Conservation (phyloP, 1,284 basidiomycete species). For the Irpex lacteus region DNA sequence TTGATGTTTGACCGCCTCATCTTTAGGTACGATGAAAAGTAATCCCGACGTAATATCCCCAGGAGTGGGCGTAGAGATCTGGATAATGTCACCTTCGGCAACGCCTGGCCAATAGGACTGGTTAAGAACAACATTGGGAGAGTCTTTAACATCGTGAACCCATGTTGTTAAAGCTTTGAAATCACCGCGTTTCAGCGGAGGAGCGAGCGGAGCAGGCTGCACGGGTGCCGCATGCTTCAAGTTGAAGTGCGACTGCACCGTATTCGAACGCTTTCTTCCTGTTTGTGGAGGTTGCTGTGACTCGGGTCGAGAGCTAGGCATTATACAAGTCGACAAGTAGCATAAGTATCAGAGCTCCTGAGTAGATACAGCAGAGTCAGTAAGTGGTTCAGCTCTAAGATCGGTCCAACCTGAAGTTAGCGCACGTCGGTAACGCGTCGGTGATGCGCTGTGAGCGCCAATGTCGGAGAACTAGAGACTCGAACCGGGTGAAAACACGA, state of each 20-base stretch:
- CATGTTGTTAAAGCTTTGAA: slow-evolving; percentile 60
- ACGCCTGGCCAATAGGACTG: slow-evolving; percentile 74
- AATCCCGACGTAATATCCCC: slow-evolving; percentile 49
- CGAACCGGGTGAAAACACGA: too few species aligned
- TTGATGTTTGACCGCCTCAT: slow-evolving; percentile 55
- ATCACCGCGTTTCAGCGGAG: slow-evolving; percentile 61
- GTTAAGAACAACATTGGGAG: slow-evolving; percentile 60
- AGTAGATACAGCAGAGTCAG: too few species aligned
- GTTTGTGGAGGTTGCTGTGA: slow-evolving; percentile 54
- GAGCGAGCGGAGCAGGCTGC: slow-evolving; percentile 7
- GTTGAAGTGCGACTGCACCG: slow-evolving; percentile 60
- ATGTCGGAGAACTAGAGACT: too few species aligned
- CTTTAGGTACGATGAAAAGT: slow-evolving; percentile 63
- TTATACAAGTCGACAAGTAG: slow-evolving; percentile 21
- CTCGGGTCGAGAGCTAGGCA: slow-evolving; percentile 60
- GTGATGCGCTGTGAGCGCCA: too few species aligned
- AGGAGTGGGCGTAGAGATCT: slow-evolving; percentile 42
- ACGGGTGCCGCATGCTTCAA: slow-evolving; percentile 19
- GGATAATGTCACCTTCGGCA: slow-evolving; percentile 66
- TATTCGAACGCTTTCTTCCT: slow-evolving; percentile 66
- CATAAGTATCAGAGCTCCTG: neutral
- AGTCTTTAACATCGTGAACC: slow-evolving; percentile 72
- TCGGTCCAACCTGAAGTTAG: too few species aligned
- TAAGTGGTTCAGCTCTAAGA: too few species aligned
- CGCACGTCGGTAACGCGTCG: too few species aligned